Evolutionary conservation across 2,329 filamentous ascomycete species (phyloP), one percentile per base, ranked within the genome.

Genomic region (Drechslerella dactyloides): DNA sequence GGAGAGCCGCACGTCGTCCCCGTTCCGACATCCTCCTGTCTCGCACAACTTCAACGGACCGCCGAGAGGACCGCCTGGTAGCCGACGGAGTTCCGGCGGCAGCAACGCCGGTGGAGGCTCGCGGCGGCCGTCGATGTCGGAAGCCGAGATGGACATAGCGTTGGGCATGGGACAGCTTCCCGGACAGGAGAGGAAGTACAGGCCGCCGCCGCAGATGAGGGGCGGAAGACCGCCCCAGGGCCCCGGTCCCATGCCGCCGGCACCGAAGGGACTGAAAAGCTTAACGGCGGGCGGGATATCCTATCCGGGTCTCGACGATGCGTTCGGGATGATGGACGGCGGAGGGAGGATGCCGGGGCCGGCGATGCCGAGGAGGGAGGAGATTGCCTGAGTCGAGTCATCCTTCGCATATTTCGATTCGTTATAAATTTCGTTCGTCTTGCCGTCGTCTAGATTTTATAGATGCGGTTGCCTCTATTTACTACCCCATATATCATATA

Each of bases 291-390:
- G 55, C 21, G 68, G 56, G 15, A 30, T 72, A 5, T 56, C 58
- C n/a, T 72, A 72, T 48, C 68, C 68, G 7, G 68, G 68, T 17
- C 48, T 72, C 23, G 56, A 72, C 35, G 68, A 72, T 61, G 66
- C 53, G 21, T 72, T 65, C 24, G 60, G 40, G 11, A 52, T 65
- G 68, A 72, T 72, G 68, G 68, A 72, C 56, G 24, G 62, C 30
- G 52, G 53, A 2, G 68, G 68, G 19, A 72, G 68, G 17, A 72
- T 72, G 68, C 68, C 68, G 23, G 30, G 44, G 21, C 66, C 66
- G 13, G 33, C 66, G 17, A 70, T 70, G 66, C 58, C 66, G 15
- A 42, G 66, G 23, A 51, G 59, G 19, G 66, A 70, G 44, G 66
- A 70, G 50, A 70, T 70, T 48, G 50, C 59, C 37, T 70, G 53